Percentiles rank a stretch among this genome's conserved stretches.
Evolutionary conservation across 2,329 filamentous ascomycete genomes (phyloP).

Genomic region (Alternaria conjuncta): DNA sequence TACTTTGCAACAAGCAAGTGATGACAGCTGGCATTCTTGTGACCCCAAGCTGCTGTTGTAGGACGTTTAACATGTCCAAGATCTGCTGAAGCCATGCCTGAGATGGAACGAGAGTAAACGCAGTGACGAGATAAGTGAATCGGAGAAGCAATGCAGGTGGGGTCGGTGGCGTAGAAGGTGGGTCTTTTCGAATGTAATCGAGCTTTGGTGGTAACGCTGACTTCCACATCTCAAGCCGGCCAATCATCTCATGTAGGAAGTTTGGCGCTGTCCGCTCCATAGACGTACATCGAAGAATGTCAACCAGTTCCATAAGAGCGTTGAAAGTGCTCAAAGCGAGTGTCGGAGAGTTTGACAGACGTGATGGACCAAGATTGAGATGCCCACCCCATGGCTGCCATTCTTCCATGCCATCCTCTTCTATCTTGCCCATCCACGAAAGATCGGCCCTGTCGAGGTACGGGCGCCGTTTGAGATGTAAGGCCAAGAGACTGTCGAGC

Average conservation of each 20-base stretch:
- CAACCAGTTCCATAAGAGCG: constrained; percentile 49
- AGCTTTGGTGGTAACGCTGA: constrained; percentile 31
- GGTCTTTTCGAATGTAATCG: constrained; percentile 29
- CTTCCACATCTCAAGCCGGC: constrained; percentile 49
- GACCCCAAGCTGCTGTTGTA: constrained; percentile 28
- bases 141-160: constrained; percentile 38
- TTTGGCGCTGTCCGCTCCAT: constrained; percentile 24
- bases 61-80: constrained; percentile 29
- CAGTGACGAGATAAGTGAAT: constrained; percentile 31
- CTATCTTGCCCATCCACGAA: constrained; percentile 55
- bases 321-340: constrained; percentile 62
- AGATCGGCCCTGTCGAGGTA: constrained; percentile 59
- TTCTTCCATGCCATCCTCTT: constrained; percentile 73
- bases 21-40: constrained; percentile 34
- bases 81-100: constrained; percentile 25
- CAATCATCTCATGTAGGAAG: constrained; percentile 45
- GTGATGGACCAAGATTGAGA: constrained; percentile 38
- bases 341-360: constrained; percentile 34
- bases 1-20: constrained; percentile 26
- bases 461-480: constrained; percentile 57
- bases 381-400: constrained; percentile 73
- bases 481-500: constrained; percentile 64
- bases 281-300: constrained; percentile 25
- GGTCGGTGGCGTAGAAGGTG: constrained; percentile 21
- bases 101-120: constrained; percentile 28